Evolutionary conservation across 179 eudicot species (phyloP), one percentile per base, ranked within the genome.

Genomic region (Patellifolia procumbens): DNA sequence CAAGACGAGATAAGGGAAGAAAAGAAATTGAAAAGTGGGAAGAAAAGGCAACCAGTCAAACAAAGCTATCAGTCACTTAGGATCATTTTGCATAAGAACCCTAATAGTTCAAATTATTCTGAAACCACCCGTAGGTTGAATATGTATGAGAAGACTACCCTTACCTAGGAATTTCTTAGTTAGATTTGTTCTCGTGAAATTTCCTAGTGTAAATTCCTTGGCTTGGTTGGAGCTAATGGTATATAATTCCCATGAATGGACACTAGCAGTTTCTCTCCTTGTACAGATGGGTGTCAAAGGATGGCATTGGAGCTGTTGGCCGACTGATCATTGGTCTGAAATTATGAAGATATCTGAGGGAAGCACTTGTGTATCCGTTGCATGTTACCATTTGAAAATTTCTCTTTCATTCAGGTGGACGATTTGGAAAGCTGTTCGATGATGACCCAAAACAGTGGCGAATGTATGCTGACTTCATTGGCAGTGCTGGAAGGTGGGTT

Each of bases 241-340:
- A 12, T 22, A 16, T 32, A 13, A 22, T 74, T 67, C 58, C 73
- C 39, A 70, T 80, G 72, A 80, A 77, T 80, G 77, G 83, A 83
- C 79, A 74, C 78, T 52, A 48, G 77, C 68, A 65, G 68, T 79
- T 81, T 83, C 81, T 78, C 69, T 76, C 60, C 75, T 58, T 80
- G 60, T 48, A 67, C 85, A 94, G 98, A 88, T 94, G 98, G 98
- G 98, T 94, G 75, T 84, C 94, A 74, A 94, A 94, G 87, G 98
- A 94, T 85, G 98, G 98, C 85, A 91, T 94, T 77, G 98, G 98
- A 86, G 96, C 98, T 81, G 80, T 94, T 85, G 98, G 98, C 34
- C 97, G 98, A 63, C 85, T 94, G 72, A 81, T 94, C 78, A 91
- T 94, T 55, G 98, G 98, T 92, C 81, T 85, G 92, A 68, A 70